Evolutionary conservation across 2,329 filamentous ascomycete species (phyloP), one percentile per base, ranked within the genome.

Genomic region (Ophiostoma pallidulum): DNA sequence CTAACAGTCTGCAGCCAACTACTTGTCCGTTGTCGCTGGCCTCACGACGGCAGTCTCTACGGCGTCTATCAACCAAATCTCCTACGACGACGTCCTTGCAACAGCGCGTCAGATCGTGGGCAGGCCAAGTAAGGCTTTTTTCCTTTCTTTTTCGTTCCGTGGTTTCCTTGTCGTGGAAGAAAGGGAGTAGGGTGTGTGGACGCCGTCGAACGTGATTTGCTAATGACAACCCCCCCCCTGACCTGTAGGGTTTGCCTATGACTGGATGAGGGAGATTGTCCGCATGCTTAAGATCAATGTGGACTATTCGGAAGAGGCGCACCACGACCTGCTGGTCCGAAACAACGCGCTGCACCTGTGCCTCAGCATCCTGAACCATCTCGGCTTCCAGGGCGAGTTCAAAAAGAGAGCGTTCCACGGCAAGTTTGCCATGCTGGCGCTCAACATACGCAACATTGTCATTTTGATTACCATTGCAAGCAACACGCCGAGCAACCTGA

Each of bases 231-330:
- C 18, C n/a, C 29, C 4, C 13, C 16, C 28, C 19, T 19, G 3
- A 8, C 3, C 9, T n/a, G n/a, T n/a, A 81, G 77, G 74, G 43
- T 79, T 84, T 54, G 68, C 78, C 45, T 70, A 73, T 36, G 72
- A 80, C 49, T 80, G 82, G 70, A 68, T 86, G 45, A 73, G 70
- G 35, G 81, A 86, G 54, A 69, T 89, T 12, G 80, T 86, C 45
- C 73, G 77, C 35, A 78, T 85, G 49, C 68, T 90, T 44, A 83
- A 82, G 53, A 73, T 86, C 26, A 79, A 82, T 42, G 78, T 90
- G 41, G 91, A 97, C 65, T 94, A 90, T 59, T 84, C 87, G 0
- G 77, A 86, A 41, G 86, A 94, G 51, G 69, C 78, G 2, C 75
- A 78, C 38, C 78, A 84, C 56, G 82, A 91, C 60, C 73, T 81